These are phyloP conservation scores for Bathelium albidoporum DNA, from an alignment of 495 filamentous ascomycete genomes.

Conservation along the genomic window DNA sequence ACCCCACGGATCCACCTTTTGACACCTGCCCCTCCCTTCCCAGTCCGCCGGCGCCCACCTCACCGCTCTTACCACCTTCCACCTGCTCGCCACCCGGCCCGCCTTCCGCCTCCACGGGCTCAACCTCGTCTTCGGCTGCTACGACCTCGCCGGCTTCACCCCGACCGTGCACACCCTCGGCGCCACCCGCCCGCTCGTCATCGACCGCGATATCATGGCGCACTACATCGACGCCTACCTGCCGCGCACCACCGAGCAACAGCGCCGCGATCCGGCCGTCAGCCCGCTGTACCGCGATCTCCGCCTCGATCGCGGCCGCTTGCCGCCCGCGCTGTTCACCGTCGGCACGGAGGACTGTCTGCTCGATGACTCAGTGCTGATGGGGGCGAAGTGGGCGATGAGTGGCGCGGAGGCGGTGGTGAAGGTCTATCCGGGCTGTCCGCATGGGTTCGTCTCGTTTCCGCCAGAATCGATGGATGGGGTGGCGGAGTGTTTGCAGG, in stretches of 20 bases:
- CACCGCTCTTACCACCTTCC: constrained; percentile 32
- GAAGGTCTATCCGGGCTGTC: constrained; percentile 43
- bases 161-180: constrained; percentile 26
- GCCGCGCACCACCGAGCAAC: constrained; percentile 29
- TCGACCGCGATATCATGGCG: constrained; percentile 32
- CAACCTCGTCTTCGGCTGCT: constrained; percentile 38
- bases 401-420: constrained; percentile 39
- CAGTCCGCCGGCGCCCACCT: constrained; percentile 44
- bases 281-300: constrained; percentile 41
- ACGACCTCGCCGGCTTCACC: constrained; percentile 33
- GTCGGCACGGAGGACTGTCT: constrained; percentile 45
- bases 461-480: constrained; percentile 19
- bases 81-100: constrained; percentile 34
- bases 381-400: constrained; percentile 43
- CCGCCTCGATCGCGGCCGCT: constrained; percentile 19
- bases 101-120: constrained; percentile 34
- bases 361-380: constrained; percentile 46
- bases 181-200: constrained; percentile 30
- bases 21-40: not conserved
- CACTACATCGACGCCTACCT: constrained; percentile 32
- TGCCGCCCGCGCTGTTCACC: constrained; percentile 44
- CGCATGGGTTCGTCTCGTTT: constrained; percentile 39
- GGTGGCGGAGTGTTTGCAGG: constrained; percentile 18
- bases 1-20: not conserved
- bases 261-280: constrained; percentile 31